These are phyloP conservation scores for Exsudoporus frostii DNA, from an alignment of 768 basidiomycete species.

Conservation along the genomic window DNA sequence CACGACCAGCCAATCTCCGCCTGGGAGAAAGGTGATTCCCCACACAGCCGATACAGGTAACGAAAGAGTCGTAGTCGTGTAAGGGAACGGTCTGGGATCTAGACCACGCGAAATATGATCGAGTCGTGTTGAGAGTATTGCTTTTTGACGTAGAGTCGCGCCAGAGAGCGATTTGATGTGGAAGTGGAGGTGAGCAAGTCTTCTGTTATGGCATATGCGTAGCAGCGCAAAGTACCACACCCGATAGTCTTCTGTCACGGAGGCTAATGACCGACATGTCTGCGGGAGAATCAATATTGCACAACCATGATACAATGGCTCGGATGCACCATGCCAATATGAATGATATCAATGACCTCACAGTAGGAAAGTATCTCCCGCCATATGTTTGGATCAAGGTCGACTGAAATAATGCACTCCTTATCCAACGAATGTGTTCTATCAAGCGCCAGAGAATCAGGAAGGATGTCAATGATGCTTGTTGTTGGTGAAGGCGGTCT, in stretches of 20 bases:
- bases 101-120: constrained; percentile 1
- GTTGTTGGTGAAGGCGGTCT: neutral
- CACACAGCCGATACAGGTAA: neutral
- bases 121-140: constrained; percentile 2
- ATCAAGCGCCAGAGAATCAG: neutral
- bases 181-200: constrained; percentile 1
- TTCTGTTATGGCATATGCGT: constrained; percentile 2
- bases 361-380: constrained; percentile 9
- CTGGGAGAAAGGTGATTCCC: constrained; percentile 9
- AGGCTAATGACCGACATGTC: constrained; percentile 5
- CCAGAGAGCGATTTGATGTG: neutral
- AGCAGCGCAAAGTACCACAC: constrained; percentile 6
- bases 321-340: constrained; percentile 4
- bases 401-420: neutral
- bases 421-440: neutral
- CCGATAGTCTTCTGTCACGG: neutral
- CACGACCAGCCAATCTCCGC: constrained; percentile 9
- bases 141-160: constrained; percentile 1
- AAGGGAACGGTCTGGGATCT: neutral
- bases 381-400: constrained; percentile 3
- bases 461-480: neutral
- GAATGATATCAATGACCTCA: constrained; percentile 11
- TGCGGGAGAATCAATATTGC: neutral
- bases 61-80: neutral
- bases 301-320: neutral